These are phyloP conservation scores for Monilinia aucupariae DNA, from an alignment of 2,329 filamentous ascomycete genomes.

Conservation along the genomic window DNA sequence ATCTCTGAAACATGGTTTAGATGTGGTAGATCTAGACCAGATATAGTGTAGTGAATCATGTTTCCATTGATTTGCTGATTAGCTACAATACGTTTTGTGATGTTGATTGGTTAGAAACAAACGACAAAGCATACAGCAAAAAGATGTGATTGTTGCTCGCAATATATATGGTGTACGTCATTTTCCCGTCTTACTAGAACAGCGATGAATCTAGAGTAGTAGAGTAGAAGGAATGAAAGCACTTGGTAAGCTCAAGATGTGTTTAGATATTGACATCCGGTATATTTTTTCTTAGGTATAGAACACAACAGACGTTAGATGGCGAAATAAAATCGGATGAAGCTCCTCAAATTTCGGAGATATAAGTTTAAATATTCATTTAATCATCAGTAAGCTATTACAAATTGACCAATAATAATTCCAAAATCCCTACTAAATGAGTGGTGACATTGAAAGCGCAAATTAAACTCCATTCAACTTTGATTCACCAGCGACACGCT, in stretches of 20 bases:
- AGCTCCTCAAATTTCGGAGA: background rate
- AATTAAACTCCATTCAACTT: background rate
- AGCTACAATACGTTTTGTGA: background rate
- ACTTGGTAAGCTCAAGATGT: background rate
- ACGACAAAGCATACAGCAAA: background rate
- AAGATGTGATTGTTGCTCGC: too few relatives aligned
- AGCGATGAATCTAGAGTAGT: too few relatives aligned
- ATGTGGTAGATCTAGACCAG: background rate
- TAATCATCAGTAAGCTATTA: background rate
- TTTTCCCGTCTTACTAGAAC: background rate
- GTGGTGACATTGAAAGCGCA: background rate
- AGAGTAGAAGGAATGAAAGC: background rate
- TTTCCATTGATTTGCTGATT: background rate
- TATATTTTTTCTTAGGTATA: too few relatives aligned
- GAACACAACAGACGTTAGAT: background rate
- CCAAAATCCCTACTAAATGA: background rate
- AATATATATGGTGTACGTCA: background rate
- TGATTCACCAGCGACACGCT: background rate
- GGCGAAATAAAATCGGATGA: background rate
- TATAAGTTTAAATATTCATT: background rate
- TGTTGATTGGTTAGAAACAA: background rate
- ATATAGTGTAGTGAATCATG: background rate
- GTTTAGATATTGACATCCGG: background rate
- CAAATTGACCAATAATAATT: too few relatives aligned
- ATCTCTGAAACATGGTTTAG: background rate